Base-by-base conservation (phyloP, 306 rosid species). In the Castanea mollissima region DNA sequence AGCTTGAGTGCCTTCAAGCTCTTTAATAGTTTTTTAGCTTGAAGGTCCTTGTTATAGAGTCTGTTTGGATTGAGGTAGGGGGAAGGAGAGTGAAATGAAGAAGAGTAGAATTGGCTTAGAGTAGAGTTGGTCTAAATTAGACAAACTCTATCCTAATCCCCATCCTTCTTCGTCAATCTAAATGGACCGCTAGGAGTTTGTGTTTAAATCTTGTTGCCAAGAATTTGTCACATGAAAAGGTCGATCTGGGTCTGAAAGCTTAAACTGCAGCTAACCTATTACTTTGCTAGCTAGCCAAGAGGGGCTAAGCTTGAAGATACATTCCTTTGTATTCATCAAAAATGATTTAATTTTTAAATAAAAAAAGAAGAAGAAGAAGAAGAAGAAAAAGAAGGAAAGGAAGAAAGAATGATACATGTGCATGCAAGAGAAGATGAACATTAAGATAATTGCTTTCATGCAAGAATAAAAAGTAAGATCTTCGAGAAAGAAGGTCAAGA, bases 351-450 rank as follows among this genome's bases (percentile, higher is more conserved):
- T 41, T 23, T 23, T 23, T 2, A 2, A 7, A 41, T 7, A 1
- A 41, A 8, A 1, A 1, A 2, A 5, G 20, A 31, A 63, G 32
- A 27, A 5, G 32, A 34, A 77, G 35, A 5, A 5, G 32, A 31
- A 64, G 34, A 20, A 5, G 34, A 13, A 0, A 25, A 23, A 23
- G 23, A 23, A 23, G 23, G 23, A 25, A 9, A 15, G 6, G 54
- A 14, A 3, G 44, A 54, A 38, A 11, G 38, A 38, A 58, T 41
- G 2, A 9, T 59, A 20, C 55, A 29, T 13, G 67, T 77, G 74
- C 74, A 77, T 77, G 80, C 74, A 54, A 31, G 60, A 19, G 29
- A 65, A 51, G 55, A 76, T 25, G 19, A 14, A n/a, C 38, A 67
- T 34, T 34, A 32, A 67, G 35, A 67, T 34, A 18, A 62, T 62